Evolutionary conservation across 257 asterid genomes (phyloP), one percentile per base, ranked within the genome.

Genomic region (Sherardia arvensis): DNA sequence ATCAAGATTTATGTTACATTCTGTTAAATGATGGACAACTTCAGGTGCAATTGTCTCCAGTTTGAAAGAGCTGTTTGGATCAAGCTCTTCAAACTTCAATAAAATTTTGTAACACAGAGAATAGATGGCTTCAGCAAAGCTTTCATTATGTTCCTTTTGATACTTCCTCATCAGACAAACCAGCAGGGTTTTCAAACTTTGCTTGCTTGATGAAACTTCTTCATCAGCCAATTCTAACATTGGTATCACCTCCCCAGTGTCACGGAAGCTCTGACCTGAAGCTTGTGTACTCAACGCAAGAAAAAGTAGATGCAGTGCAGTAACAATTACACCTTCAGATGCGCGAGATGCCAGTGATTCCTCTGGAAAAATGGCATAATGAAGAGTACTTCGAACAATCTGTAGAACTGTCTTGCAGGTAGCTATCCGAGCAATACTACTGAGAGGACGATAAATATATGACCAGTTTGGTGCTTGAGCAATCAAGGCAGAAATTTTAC

Each of bases 401-500:
- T 92, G 91, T 56, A 83, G 83, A 25, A 84, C 73, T 30, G 85
- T 77, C 81, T 76, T 85, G 73, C 97, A 89, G 38, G 97, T 89
- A 65, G 97, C 99, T 67, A 92, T 71, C 74, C 82, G 79, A 68
- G 99, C 95, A 74, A 92, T 72, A 54, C 87, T 90, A 32, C 76
- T 79, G 57, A 92, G 95, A 79, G 97, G 96, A 54, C 76, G 77
- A 77, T 84, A 90, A 67, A 92, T 84, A 65, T 81, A 82, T 40
- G 82, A 77, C 99, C 99, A 92, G 71, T 69, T 80, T 34, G 99
- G 99, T 69, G 89, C 87, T 77, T 92, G 99, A 71, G 80, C 72
- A 27, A 88, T 78, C 75, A 84, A 62, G 8, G 97, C 95, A 26
- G 99, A 85, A 68, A 70, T 80, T 71, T 90, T 79, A 81, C 96